Evolutionary conservation across 441 rosid species (phyloP), one percentile per base, ranked within the genome.

Genomic region (Erodium moschatum): DNA sequence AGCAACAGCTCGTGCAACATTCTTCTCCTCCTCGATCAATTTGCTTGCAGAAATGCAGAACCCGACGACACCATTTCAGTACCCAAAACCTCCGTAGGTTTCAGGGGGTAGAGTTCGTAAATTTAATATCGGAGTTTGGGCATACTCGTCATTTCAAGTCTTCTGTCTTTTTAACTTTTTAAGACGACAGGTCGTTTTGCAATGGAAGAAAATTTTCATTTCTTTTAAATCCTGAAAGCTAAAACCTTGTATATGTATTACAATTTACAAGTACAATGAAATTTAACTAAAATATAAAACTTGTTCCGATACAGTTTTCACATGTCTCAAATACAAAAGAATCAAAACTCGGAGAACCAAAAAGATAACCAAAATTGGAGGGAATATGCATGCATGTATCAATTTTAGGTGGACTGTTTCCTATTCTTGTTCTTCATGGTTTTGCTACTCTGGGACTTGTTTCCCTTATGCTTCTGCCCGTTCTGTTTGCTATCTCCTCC

Each of bases 1-100:
- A 89, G 85, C 40, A 89, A 83, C 65, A 94, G 89, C 83, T 94
- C 98, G 83, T 91, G 97, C 68, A 91, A 67, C 98, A 91, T 94
- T 79, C 69, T 72, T 61, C n/a, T 33, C 65, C 67, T 64, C 67
- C 67, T 19, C 69, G 66, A 27, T 56, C 75, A 29, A 35, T 31
- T 38, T 67, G 67, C 62, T 40, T 35, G 8, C 10, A 7, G 11
- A 40, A 40, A 40, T 40, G 46, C 46, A 40, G 12, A 40, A 40
- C 0, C 46, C 4, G 46, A 40, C 5, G 46, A 40, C 10, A 10
- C 46, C 46, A 40, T 40, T 40, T 40, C 46, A 40, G 46, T 40
- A 8, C 46, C 46, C 46, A 40, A 40, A 40, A 40, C 46, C 46
- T 40, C 46, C 12, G 46, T 40, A 40, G 46, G 46, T 40, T 40